Evolutionary conservation across 257 asterid species (phyloP).

Genomic region (Ocimum tenuiflorum): DNA sequence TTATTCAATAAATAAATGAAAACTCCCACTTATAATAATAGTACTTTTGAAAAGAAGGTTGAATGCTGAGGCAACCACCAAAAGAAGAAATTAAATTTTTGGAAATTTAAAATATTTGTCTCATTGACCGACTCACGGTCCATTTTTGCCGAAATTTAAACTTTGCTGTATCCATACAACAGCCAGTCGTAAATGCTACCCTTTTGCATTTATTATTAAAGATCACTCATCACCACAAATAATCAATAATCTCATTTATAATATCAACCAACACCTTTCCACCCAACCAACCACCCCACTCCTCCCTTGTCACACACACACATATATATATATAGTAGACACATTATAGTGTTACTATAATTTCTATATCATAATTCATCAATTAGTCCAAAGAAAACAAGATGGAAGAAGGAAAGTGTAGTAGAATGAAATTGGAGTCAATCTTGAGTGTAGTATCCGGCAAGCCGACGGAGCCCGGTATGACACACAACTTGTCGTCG

Average conservation of each 20-base stretch:
- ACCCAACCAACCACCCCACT: slow-evolving; percentile 1
- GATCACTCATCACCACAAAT: not conserved
- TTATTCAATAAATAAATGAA: no score
- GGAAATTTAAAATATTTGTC: no score
- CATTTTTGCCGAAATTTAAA: no score
- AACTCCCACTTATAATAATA: no score
- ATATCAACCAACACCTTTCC: not conserved
- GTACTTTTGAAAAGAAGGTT: no score
- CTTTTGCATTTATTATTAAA: slow-evolving; percentile 1
- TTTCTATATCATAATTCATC: no score
- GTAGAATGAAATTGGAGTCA: slow-evolving; percentile 32
- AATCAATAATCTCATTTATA: slow-evolving; percentile 7
- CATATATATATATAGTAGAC: not conserved
- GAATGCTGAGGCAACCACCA: no score
- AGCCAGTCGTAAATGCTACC: not conserved
- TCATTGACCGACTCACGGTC: no score
- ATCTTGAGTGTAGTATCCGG: slow-evolving; percentile 45
- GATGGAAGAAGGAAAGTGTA: slow-evolving; percentile 18
- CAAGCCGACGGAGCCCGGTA: slow-evolving; percentile 39
- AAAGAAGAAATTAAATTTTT: no score
- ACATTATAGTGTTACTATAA: not conserved
- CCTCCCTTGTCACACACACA: not conserved
- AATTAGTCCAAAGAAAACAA: no score
- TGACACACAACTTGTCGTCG: slow-evolving; percentile 21
- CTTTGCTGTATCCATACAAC: not conserved